Conservation (phyloP, 2,329 filamentous ascomycete species). For the Neoarthrinium moseri region DNA sequence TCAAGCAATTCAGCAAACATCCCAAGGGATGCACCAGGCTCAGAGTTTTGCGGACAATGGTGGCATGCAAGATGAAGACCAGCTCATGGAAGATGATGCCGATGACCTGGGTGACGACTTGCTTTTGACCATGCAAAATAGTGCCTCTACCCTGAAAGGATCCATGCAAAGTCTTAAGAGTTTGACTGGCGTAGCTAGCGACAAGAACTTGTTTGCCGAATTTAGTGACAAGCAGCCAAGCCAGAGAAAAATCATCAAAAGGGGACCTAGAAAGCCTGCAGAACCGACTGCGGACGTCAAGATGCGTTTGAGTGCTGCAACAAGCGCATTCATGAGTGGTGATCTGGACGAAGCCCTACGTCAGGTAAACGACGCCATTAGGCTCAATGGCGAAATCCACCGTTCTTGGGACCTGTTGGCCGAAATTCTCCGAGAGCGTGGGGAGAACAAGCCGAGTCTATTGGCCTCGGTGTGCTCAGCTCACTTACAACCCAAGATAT, state of each 20-base stretch:
- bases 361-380: slow-evolving; percentile 61
- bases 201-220: slow-evolving; percentile 1
- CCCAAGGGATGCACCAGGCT: too few relatives aligned
- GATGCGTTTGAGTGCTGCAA: slow-evolving; percentile 63
- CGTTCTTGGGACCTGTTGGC: slow-evolving; percentile 64
- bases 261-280: slow-evolving; percentile 57
- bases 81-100: background rate
- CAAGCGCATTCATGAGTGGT: slow-evolving; percentile 62
- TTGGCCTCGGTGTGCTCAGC: slow-evolving; percentile 62
- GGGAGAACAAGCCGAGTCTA: slow-evolving; percentile 55
- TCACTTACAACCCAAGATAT: slow-evolving; percentile 60
- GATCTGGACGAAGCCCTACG: slow-evolving; percentile 60
- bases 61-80: background rate
- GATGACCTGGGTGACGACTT: slow-evolving; percentile 6
- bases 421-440: slow-evolving; percentile 60
- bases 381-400: slow-evolving; percentile 66
- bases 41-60: too few relatives aligned
- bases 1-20: too few relatives aligned
- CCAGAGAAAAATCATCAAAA: slow-evolving; percentile 19
- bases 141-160: slow-evolving; percentile 11
- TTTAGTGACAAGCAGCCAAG: slow-evolving; percentile 1
- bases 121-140: slow-evolving; percentile 10
- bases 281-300: slow-evolving; percentile 73
- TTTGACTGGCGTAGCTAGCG: slow-evolving; percentile 9
- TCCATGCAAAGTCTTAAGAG: slow-evolving; percentile 11